Conservation (phyloP, 139 green algal genomes). For the Axilococcus clingmanii region DNA sequence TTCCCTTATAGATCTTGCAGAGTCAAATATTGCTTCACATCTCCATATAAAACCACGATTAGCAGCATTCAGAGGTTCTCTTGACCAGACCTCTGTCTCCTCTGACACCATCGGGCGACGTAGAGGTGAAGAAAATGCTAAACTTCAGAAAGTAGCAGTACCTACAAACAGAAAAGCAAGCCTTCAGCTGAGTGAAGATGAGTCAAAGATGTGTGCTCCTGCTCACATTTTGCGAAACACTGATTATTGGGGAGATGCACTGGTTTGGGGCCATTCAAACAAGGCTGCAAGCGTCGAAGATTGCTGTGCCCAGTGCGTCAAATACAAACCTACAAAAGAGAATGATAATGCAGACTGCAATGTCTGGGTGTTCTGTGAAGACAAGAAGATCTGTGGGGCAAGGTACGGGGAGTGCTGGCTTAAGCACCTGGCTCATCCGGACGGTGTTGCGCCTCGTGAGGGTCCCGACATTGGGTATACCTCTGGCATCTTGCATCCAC, state of each 20-base stretch:
- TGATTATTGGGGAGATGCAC: slow-evolving; percentile 62
- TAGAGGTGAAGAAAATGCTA: too few species aligned
- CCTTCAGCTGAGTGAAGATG: too few species aligned
- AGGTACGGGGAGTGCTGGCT: slow-evolving; percentile 69
- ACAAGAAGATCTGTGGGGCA: slow-evolving; percentile 36
- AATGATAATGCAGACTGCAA: slow-evolving; percentile 51
- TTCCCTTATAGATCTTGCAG: too few species aligned
- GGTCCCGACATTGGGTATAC: slow-evolving; percentile 64
- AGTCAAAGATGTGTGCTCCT: too few species aligned
- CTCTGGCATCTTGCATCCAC: slow-evolving; percentile 42
- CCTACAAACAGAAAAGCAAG: too few species aligned
- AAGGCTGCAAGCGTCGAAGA: slow-evolving; percentile 24
- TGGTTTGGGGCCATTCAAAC: slow-evolving; percentile 52
- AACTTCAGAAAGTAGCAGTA: too few species aligned
- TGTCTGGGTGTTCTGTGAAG: slow-evolving; percentile 77
- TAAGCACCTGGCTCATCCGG: slow-evolving; percentile 72
- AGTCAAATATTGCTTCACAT: too few species aligned
- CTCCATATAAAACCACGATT: too few species aligned
- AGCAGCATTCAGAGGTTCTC: too few species aligned
- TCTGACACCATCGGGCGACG: too few species aligned
- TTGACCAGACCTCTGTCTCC: too few species aligned
- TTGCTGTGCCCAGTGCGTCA: slow-evolving; percentile 51
- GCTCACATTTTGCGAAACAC: too few species aligned
- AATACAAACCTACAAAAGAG: slow-evolving; percentile 25
- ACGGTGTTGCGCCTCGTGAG: slow-evolving; percentile 34